phyloP scores from a whole-genome alignment of 805 yeast genomes.

The Clavispora fructus region DNA sequence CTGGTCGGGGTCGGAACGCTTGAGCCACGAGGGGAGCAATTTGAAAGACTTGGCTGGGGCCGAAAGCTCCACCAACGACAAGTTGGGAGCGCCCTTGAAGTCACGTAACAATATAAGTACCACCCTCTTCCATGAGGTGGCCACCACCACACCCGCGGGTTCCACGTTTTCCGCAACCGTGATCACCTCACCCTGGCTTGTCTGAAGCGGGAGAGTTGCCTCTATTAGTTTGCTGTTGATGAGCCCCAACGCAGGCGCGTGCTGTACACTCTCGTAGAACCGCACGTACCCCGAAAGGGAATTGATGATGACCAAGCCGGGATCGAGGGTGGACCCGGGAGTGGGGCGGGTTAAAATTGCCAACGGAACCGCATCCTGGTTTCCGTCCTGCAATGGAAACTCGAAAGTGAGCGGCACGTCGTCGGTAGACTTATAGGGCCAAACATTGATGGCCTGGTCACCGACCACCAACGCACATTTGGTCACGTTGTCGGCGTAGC shows the following conservation, averaged over 20 bases:
- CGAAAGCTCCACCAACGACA: constrained; percentile 29
- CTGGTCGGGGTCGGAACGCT: constrained; percentile 8
- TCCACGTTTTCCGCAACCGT: constrained; percentile 55
- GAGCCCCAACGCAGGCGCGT: constrained; percentile 61
- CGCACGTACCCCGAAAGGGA: constrained; percentile 52
- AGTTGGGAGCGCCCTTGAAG: constrained; percentile 55
- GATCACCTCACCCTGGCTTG: constrained; percentile 47
- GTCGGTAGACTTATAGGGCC: constrained; percentile 65
- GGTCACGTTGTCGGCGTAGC: constrained; percentile 43
- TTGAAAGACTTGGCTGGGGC: constrained; percentile 7
- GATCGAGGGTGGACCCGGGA: constrained; percentile 44
- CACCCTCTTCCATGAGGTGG: constrained; percentile 68
- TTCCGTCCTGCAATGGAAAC: constrained; percentile 37
- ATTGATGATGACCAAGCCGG: constrained; percentile 69
- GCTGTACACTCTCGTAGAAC: constrained; percentile 71
- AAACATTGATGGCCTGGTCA: constrained; percentile 52
- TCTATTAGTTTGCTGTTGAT: constrained; percentile 42
- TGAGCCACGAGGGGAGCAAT: constrained; percentile 9
- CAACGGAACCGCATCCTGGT: constrained; percentile 31
- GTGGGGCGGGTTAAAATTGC: constrained; percentile 57
- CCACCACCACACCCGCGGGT: constrained; percentile 68
- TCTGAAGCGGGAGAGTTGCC: constrained; percentile 33
- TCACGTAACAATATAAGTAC: constrained; percentile 61
- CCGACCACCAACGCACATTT: constrained; percentile 47
- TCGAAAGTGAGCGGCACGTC: constrained; percentile 52